Base-by-base conservation (phyloP, 1,284 basidiomycete genomes). In the Coniophora puteana region DNA sequence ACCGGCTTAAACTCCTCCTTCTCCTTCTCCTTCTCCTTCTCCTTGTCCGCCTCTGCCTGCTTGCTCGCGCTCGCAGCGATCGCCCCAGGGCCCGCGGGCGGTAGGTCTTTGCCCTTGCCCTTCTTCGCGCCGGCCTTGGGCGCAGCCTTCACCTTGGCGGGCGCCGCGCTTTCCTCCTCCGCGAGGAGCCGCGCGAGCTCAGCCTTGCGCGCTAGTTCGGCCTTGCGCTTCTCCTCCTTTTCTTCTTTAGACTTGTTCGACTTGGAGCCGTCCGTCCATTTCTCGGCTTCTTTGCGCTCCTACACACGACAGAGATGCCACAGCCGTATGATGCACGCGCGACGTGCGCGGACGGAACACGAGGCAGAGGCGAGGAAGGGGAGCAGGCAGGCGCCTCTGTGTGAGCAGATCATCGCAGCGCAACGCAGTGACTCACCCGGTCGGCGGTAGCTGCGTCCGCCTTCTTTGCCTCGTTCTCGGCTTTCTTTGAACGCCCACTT, bases 401-500 rank as follows among this genome's bases (percentile, higher is more conserved):
- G 30, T 20, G 28, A 40, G 48, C 24, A 40, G 30, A 33, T 23
- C 20, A 40, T 18, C 29, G 23, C 29, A 42, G 33, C 28, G 38
- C 33, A 23, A 36, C 24, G 43, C 12, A 28, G 32, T 20, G 37
- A 44, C 63, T 41, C 34, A 83, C 88, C 64, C 74, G 79, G 5
- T 80, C 83, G 7, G 69, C 70, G 5, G 71, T 71, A 0, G 71
- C 80, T 4, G 69, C 70, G 8, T 74, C 77, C 50, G 80, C 72
- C 63, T 87, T 87, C 74, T 86, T 80, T 17, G 80, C 74, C 62
- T 93, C 91, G 63, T 93, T 94, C 60, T 95, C 93, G 5, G 91
- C 90, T 67, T 97, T 97, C 65, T 91, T 92, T 1, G 93, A 88
- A 36, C 87, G 66, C 3, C 91, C 91, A 23, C 78, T 66, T 61